Evolutionary conservation across 2,329 filamentous ascomycete species (phyloP).

Genomic region (Waltergamsia citrina): DNA sequence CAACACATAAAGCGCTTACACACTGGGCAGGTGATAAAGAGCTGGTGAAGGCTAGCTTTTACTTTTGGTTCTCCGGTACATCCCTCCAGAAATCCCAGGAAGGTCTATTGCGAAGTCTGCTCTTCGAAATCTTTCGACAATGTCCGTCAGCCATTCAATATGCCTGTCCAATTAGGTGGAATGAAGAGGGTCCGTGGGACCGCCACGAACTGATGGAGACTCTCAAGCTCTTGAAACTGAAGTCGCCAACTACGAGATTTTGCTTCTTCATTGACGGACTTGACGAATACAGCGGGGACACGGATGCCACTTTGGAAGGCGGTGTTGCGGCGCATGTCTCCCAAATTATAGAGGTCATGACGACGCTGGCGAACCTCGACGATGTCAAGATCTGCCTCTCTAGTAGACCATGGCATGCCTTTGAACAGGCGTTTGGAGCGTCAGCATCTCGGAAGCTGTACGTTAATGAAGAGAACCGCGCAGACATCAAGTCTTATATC

Average conservation of each 20-base stretch:
- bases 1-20: slow-evolving; percentile 9
- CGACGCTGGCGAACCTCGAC: neutral
- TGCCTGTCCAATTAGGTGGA: slow-evolving; percentile 1
- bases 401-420: slow-evolving; percentile 15
- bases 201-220: slow-evolving; percentile 2
- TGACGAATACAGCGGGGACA: slow-evolving; percentile 12
- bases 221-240: neutral
- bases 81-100: slow-evolving; percentile 19
- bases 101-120: slow-evolving; percentile 17
- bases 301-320: neutral
- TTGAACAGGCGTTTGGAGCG: slow-evolving; percentile 3
- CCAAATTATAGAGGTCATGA: slow-evolving; percentile 6
- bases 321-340: neutral
- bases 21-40: slow-evolving; percentile 15
- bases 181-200: neutral
- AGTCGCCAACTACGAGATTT: slow-evolving; percentile 1
- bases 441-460: neutral
- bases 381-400: slow-evolving; percentile 19
- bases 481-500: slow-evolving; percentile 4
- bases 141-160: neutral
- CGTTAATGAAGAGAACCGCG: slow-evolving; percentile 1
- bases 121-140: neutral
- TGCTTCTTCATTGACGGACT: slow-evolving; percentile 16
- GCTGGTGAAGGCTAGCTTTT: slow-evolving; percentile 17
- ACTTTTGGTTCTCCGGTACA: slow-evolving; percentile 22